Conservation (phyloP, 225 moss, liverwort and hornwort species). For the Sphagnum tenellum region DNA sequence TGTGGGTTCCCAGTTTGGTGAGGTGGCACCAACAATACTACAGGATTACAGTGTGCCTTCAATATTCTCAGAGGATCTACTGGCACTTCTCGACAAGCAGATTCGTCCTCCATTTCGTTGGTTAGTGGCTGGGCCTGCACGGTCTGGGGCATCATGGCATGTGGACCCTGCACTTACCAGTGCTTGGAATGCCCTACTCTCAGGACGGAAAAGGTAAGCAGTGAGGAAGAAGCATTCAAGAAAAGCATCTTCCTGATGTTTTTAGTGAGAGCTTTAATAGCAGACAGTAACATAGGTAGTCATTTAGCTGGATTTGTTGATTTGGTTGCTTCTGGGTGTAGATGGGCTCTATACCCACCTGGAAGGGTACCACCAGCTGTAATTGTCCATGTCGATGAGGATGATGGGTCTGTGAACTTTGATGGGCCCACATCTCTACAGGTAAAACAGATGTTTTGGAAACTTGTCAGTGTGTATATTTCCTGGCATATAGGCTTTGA, state of each 20-base stretch:
- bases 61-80: conserved; percentile 83
- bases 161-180: conserved; percentile 98
- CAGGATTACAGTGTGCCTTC: conserved; percentile 79
- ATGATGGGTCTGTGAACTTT: conserved; percentile 79
- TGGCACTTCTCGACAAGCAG: conserved; percentile 63
- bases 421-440: conserved; percentile 97
- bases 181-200: conserved; percentile 93
- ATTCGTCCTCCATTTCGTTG: conserved; percentile 85
- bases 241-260: no score
- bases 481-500: no score
- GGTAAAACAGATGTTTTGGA: conserved; percentile 23
- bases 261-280: no score
- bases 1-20: conserved; percentile 73
- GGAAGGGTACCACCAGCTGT: conserved; percentile 96
- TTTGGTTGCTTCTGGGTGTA: conserved; percentile 9
- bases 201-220: conserved; percentile 86
- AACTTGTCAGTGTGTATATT: no score
- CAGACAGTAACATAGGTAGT: no score
- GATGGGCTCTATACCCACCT: conserved; percentile 98
- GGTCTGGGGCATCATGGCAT: conserved; percentile 99
- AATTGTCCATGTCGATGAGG: conserved; percentile 71
- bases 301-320: background rate
- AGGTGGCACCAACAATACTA: conserved; percentile 74
- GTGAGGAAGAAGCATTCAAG: no score
- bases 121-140: conserved; percentile 88